These are phyloP conservation scores for Lagenaria siceraria DNA, from an alignment of 306 rosid genomes.

Conservation along the genomic window DNA sequence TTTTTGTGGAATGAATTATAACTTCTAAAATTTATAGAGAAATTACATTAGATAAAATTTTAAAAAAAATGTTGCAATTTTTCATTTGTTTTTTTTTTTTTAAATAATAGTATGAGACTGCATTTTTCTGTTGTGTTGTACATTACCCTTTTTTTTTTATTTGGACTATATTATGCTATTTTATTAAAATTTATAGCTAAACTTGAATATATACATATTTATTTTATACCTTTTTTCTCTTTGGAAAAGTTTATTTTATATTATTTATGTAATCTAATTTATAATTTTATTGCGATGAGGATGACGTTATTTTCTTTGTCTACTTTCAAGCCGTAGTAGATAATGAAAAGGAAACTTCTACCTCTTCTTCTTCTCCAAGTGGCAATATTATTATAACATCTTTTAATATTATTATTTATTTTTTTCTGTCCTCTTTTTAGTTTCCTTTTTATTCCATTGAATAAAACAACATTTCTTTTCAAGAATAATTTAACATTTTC, in stretches of 20 bases:
- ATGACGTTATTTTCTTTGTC: background rate
- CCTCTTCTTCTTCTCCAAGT: background rate
- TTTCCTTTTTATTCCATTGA: background rate
- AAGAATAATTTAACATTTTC: background rate
- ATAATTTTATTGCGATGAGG: background rate
- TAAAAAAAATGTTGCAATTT: no score
- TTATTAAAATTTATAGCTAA: background rate
- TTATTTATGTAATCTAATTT: background rate
- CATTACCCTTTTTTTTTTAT: background rate
- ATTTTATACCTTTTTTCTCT: no score
- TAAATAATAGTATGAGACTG: no score
- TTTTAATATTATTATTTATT: background rate
- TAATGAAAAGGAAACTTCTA: background rate
- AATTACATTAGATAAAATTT: no score
- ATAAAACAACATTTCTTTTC: background rate
- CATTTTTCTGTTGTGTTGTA: no score
- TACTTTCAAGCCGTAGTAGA: background rate
- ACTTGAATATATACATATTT: background rate
- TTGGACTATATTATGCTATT: background rate
- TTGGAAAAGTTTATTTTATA: background rate
- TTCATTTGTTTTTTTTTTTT: no score
- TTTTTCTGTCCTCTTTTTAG: background rate
- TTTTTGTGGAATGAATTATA: no score
- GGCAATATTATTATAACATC: background rate
- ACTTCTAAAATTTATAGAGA: no score